Conservation (phyloP, 345 rosid species). For the Populus simonii region DNA sequence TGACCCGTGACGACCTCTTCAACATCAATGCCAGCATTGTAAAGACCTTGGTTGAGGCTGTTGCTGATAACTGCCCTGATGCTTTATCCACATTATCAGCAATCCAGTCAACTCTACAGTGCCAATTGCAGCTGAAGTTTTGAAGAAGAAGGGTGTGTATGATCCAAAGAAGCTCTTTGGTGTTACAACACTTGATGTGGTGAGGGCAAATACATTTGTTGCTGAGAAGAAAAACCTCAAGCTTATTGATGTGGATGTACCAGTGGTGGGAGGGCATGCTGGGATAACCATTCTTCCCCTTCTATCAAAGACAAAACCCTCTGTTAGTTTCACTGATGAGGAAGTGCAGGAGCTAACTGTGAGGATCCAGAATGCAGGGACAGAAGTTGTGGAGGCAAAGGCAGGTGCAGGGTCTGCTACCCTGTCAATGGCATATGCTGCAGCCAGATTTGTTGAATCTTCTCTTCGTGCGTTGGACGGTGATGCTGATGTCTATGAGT, state of each 20-base stretch:
- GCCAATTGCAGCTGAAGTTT: conserved; percentile 85
- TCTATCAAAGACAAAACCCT: conserved; percentile 75
- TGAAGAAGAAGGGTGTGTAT: conserved; percentile 82
- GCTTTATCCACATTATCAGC: conserved; percentile 90
- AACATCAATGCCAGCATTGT: conserved; percentile 86
- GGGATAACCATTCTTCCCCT: conserved; percentile 89
- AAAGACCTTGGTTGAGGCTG: conserved; percentile 74
- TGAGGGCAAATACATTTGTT: conserved; percentile 88
- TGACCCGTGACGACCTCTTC: conserved; percentile 96
- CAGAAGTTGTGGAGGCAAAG: conserved; percentile 95
- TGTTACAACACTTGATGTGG: conserved; percentile 88
- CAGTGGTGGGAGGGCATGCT: conserved; percentile 93
- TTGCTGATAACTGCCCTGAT: conserved; percentile 82
- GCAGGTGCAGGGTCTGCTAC: conserved; percentile 98
- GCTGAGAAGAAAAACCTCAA: conserved; percentile 81
- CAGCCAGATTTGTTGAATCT: conserved; percentile 93
- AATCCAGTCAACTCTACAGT: conserved; percentile 93
- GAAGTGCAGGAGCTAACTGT: conserved; percentile 71
- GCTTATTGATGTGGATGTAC: conserved; percentile 90
- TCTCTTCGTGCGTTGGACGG: conserved; percentile 95
- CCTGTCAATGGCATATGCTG: conserved; percentile 94
- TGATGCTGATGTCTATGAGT: conserved; percentile 81
- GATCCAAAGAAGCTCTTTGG: conserved; percentile 93
- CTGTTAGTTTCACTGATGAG: conserved; percentile 64
- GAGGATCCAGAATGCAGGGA: conserved; percentile 91